phyloP scores from a whole-genome alignment of 1,139 yeast species.

The Saccharomycopsis crataegensis region DNA sequence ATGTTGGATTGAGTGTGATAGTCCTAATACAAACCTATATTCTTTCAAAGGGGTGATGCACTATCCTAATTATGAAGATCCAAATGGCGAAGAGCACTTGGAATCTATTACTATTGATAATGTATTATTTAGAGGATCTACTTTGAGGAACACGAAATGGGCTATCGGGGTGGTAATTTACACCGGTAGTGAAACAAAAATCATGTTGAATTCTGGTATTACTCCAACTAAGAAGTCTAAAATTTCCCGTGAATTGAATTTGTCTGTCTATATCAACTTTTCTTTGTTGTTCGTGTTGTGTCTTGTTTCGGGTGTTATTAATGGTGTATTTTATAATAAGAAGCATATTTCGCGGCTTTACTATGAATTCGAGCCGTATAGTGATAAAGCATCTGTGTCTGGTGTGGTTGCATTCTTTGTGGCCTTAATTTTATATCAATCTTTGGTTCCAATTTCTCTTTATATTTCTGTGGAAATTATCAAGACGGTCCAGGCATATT shows the following conservation, averaged over 20 bases:
- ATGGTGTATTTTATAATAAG: constrained; percentile 64
- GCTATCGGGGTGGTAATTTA: constrained; percentile 84
- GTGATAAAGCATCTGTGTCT: constrained; percentile 54
- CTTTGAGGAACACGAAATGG: constrained; percentile 89
- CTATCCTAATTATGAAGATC: constrained; percentile 31
- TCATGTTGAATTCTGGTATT: constrained; percentile 86
- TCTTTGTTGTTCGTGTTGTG: constrained; percentile 66
- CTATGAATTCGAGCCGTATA: constrained; percentile 66
- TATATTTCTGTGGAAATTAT: constrained; percentile 93
- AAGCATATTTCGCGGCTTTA: constrained; percentile 49
- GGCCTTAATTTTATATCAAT: constrained; percentile 79
- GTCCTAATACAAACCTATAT: constrained; percentile 80
- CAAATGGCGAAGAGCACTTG: constrained; percentile 32
- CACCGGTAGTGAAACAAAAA: constrained; percentile 88
- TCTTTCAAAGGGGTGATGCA: constrained; percentile 57
- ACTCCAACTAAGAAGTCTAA: constrained; percentile 87
- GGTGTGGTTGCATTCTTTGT: constrained; percentile 87
- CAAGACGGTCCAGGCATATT: constrained; percentile 88
- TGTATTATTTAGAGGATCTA: constrained; percentile 79
- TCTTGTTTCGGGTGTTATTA: constrained; percentile 72
- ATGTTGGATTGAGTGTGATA: constrained; percentile 86
- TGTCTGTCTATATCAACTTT: constrained; percentile 76
- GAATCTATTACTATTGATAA: constrained; percentile 81
- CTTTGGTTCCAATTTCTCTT: constrained; percentile 89
- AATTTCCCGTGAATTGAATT: constrained; percentile 75